These are phyloP conservation scores for Colletotrichum tropicicola DNA, from an alignment of 2,329 filamentous ascomycete genomes.

Conservation along the genomic window DNA sequence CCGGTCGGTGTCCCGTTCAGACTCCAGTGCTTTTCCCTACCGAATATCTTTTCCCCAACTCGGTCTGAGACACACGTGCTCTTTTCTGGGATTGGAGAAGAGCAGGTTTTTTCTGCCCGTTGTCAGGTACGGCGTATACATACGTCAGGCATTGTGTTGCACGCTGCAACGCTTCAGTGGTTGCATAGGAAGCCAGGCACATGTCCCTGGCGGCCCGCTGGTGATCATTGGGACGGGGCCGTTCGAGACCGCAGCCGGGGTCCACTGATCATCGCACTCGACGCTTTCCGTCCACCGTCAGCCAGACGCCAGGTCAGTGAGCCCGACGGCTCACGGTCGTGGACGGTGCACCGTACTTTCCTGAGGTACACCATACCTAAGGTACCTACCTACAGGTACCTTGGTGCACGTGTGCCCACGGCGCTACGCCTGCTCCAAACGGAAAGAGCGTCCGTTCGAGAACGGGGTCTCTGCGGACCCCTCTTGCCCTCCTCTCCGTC, in stretches of 20 bases:
- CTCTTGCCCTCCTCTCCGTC: background rate
- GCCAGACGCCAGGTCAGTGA: no score
- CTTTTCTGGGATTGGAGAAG: background rate
- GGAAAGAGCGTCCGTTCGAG: constrained; percentile 9
- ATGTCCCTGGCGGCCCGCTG: constrained; percentile 23
- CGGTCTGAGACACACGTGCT: constrained; percentile 6
- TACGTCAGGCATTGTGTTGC: background rate
- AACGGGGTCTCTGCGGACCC: constrained; percentile 1
- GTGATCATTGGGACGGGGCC: constrained; percentile 20
- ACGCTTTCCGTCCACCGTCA: constrained; percentile 2
- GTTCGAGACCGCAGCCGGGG: constrained; percentile 17
- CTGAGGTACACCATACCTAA: no score
- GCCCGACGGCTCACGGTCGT: background rate
- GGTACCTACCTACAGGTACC: background rate
- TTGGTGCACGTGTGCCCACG: background rate
- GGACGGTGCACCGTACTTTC: no score
- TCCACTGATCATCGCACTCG: constrained; percentile 13
- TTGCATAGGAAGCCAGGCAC: no score
- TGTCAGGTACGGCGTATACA: background rate
- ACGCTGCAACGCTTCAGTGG: no score
- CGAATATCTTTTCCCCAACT: background rate
- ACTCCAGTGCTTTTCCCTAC: background rate
- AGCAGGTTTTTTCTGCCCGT: background rate
- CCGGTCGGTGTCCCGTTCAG: background rate
- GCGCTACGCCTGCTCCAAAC: constrained; percentile 5